phyloP scores from a whole-genome alignment of 2,329 filamentous ascomycete species.

The Fusarium tuaranense region DNA sequence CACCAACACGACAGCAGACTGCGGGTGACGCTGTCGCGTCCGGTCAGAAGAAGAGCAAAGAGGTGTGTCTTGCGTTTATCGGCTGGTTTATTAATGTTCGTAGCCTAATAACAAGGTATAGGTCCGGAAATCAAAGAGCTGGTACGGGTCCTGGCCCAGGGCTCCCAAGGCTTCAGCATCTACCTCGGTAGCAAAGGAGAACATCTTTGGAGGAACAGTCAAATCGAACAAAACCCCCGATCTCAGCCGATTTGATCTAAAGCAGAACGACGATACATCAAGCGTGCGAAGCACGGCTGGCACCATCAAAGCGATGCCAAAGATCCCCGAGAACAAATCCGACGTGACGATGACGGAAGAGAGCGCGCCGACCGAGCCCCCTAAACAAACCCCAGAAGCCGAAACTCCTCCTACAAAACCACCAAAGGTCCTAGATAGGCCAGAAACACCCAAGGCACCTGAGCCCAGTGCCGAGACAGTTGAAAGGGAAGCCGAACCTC shows the following conservation, averaged over 20 bases:
- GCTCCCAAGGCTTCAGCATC: constrained; percentile 68
- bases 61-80: constrained; percentile 18
- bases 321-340: constrained; percentile 42
- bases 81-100: background rate
- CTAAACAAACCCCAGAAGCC: constrained; percentile 13
- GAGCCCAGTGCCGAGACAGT: background rate
- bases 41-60: constrained; percentile 23
- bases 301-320: constrained; percentile 38
- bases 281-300: constrained; percentile 46
- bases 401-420: constrained; percentile 6
- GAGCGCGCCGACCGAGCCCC: constrained; percentile 21
- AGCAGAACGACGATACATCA: constrained; percentile 50
- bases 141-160: constrained; percentile 73
- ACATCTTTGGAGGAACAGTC: constrained; percentile 68
- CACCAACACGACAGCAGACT: constrained; percentile 29
- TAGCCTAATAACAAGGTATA: constrained; percentile 42
- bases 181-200: constrained; percentile 70
- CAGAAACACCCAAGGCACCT: constrained; percentile 8
- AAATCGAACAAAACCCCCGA: constrained; percentile 60
- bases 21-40: constrained; percentile 18
- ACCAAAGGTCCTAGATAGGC: constrained; percentile 2
- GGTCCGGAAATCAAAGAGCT: constrained; percentile 67
- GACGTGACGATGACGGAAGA: constrained; percentile 31
- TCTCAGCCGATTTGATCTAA: constrained; percentile 63
- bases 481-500: constrained; percentile 5